Conservation (phyloP, 2,329 filamentous ascomycete species). For the Bipolaris bicolor region DNA sequence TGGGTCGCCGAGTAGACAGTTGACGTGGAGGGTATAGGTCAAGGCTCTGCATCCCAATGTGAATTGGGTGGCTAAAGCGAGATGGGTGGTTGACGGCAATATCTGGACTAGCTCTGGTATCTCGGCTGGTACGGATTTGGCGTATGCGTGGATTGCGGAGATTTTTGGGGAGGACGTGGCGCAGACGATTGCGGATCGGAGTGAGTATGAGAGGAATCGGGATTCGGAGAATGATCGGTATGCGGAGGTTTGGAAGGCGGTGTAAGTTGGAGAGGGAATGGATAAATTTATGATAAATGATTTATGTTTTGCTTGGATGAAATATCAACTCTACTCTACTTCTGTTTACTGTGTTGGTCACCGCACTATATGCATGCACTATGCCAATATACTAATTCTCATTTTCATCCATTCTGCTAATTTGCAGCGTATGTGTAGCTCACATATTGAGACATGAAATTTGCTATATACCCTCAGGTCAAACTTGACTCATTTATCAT, state of each 20-base stretch:
- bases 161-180: constrained; percentile 62
- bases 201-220: constrained; percentile 65
- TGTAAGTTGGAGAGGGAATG: constrained; percentile 1
- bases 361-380: too few relatives aligned
- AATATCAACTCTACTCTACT: too few relatives aligned
- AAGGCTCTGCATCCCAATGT: constrained; percentile 58
- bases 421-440: too few relatives aligned
- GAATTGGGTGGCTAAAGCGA: constrained; percentile 65
- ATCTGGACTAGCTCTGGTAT: constrained; percentile 71
- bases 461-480: too few relatives aligned
- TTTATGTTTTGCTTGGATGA: too few relatives aligned
- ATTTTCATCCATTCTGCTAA: too few relatives aligned
- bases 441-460: too few relatives aligned
- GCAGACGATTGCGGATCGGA: constrained; percentile 54
- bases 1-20: too few relatives aligned
- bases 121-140: constrained; percentile 67
- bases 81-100: constrained; percentile 70
- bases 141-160: constrained; percentile 62
- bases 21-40: constrained; percentile 37
- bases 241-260: constrained; percentile 49
- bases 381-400: too few relatives aligned
- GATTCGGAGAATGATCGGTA: constrained; percentile 63
- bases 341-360: too few relatives aligned
- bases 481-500: too few relatives aligned
- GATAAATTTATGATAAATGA: neutral